Conservation (phyloP, 176 grass and related monocot genomes). For the Aegilops umbellulata region DNA sequence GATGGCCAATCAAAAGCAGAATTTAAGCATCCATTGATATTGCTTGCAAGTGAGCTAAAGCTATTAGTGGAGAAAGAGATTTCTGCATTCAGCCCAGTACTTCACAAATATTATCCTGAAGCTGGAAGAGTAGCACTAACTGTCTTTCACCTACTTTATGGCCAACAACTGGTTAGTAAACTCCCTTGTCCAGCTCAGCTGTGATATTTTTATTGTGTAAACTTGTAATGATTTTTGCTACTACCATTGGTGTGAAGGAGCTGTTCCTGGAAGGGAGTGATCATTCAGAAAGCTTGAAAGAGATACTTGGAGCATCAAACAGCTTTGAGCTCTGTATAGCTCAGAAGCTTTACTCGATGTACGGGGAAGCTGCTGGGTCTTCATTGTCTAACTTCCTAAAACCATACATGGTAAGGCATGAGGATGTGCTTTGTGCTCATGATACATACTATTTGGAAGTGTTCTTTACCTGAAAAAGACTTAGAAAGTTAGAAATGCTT, state of each 20-base stretch:
- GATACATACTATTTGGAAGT: slow-evolving; percentile 6
- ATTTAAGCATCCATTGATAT: slow-evolving; percentile 55
- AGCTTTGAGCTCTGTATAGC: slow-evolving; percentile 73
- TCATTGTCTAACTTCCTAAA: slow-evolving; percentile 48
- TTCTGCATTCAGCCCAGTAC: slow-evolving; percentile 55
- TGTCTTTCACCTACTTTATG: slow-evolving; percentile 72
- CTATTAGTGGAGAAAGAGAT: slow-evolving; percentile 70
- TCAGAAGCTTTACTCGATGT: slow-evolving; percentile 56
- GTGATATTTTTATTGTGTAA: neutral
- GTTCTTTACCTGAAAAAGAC: neutral
- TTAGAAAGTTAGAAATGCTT: neutral
- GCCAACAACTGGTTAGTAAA: slow-evolving; percentile 70
- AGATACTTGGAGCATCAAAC: slow-evolving; percentile 58
- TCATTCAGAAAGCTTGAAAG: slow-evolving; percentile 50
- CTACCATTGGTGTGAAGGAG: slow-evolving; percentile 52
- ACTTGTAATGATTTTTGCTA: slow-evolving; percentile 39
- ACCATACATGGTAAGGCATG: slow-evolving; percentile 71
- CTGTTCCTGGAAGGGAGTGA: slow-evolving; percentile 51
- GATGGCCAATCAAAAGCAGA: slow-evolving; percentile 45
- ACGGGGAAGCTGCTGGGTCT: slow-evolving; percentile 35
- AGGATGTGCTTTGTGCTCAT: neutral
- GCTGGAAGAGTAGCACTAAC: slow-evolving; percentile 59
- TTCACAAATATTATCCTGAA: slow-evolving; percentile 63
- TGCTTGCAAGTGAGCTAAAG: slow-evolving; percentile 69
- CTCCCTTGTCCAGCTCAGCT: slow-evolving; percentile 23